Evolutionary conservation across 768 basidiomycete species (phyloP).

Genomic region (Russula vinacea): DNA sequence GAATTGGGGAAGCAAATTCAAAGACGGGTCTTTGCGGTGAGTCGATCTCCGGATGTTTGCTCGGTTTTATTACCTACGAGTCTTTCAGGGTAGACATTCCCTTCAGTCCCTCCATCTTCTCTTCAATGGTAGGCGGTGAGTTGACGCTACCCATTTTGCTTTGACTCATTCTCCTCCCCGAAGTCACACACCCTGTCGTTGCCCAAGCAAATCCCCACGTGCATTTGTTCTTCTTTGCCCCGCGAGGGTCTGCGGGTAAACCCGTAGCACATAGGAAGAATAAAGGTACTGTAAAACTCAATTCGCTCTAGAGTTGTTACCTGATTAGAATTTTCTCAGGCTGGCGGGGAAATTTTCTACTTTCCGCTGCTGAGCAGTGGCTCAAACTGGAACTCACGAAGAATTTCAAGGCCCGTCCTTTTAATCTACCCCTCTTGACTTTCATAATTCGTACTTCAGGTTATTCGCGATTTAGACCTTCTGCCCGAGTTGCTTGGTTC

Average conservation of each 20-base stretch:
- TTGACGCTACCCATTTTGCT: not conserved
- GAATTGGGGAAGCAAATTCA: constrained; percentile 94
- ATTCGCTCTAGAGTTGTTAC: not conserved
- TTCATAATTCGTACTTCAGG: constrained; percentile 37
- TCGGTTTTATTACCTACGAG: not conserved
- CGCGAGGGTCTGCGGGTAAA: constrained; percentile 82
- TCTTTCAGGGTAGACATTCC: constrained; percentile 85
- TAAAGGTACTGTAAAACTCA: constrained; percentile 61
- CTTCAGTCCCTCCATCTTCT: constrained; percentile 84
- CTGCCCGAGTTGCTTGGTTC: constrained; percentile 89
- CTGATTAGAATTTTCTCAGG: constrained; percentile 42
- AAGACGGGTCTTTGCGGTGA: constrained; percentile 85
- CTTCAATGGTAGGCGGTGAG: constrained; percentile 61
- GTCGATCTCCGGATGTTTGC: constrained; percentile 20
- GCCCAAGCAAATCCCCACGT: constrained; percentile 92
- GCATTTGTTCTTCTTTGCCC: constrained; percentile 93
- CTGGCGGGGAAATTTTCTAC: constrained; percentile 92
- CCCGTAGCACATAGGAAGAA: constrained; percentile 94
- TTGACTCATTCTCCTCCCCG: constrained; percentile 9
- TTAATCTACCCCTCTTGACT: constrained; percentile 15
- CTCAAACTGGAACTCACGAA: constrained; percentile 94
- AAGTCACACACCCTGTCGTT: constrained; percentile 90
- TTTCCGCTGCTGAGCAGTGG: constrained; percentile 93
- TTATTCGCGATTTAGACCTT: constrained; percentile 94
- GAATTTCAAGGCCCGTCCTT: constrained; percentile 71